Evolutionary conservation across 2,329 filamentous ascomycete genomes (phyloP).

Genomic region (Fusarium armeniacum): DNA sequence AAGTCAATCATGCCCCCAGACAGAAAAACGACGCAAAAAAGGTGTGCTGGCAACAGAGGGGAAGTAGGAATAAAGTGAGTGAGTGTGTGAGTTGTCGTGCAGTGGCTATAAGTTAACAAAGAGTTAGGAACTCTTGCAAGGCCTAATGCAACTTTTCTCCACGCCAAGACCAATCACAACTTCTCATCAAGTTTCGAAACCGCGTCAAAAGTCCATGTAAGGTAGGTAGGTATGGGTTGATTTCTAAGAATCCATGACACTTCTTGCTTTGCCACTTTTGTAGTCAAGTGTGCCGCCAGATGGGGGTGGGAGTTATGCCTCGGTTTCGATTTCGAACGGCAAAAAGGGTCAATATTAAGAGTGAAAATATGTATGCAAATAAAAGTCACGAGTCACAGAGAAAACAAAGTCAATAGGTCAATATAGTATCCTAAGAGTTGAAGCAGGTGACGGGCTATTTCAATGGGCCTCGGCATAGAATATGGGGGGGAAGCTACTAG

Average conservation of each 20-base stretch:
- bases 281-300: conserved; percentile 3
- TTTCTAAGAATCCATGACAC: conserved; percentile 36
- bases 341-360: not conserved
- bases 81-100: conserved; percentile 19
- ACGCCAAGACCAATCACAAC: conserved; percentile 21
- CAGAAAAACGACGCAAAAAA: not conserved
- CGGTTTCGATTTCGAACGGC: not conserved
- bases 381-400: not conserved
- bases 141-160: conserved; percentile 5
- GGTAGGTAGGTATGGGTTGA: conserved; percentile 6
- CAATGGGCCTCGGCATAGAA: conserved; percentile 30
- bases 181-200: conserved; percentile 7
- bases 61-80: conserved; percentile 14
- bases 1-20: not conserved
- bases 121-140: conserved; percentile 2
- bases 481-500: not conserved
- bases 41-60: conserved; percentile 12
- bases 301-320: conserved; percentile 16
- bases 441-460: conserved; percentile 16
- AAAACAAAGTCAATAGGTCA: not conserved
- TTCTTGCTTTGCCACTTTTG: conserved; percentile 39
- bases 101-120: conserved; percentile 24
- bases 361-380: not conserved
- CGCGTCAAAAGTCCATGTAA: conserved; percentile 20
- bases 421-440: not conserved